Evolutionary conservation across 106 monocot genomes (phyloP).

Genomic region (Hemerocallis citrina): DNA sequence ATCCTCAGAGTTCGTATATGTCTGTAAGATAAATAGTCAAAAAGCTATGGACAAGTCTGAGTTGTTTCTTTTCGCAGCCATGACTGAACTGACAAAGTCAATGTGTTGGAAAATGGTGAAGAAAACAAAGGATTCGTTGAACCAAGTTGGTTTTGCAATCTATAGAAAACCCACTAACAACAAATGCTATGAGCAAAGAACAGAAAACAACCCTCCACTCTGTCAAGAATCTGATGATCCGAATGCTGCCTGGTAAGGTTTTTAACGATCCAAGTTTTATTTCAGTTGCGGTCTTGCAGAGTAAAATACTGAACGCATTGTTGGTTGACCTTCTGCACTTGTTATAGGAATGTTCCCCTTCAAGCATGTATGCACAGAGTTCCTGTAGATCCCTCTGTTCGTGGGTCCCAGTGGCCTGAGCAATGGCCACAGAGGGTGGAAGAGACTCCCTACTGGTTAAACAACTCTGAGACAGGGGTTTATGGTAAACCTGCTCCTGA

Average conservation of each 20-base stretch:
- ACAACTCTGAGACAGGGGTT: slow-evolving; percentile 37
- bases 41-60: background rate
- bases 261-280: background rate
- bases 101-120: slow-evolving; percentile 87
- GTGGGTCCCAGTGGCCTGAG: slow-evolving; percentile 52
- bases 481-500: slow-evolving; percentile 58
- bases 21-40: slow-evolving; percentile 1
- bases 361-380: slow-evolving; percentile 68
- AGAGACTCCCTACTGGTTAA: slow-evolving; percentile 48
- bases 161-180: slow-evolving; percentile 72
- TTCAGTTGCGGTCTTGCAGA: background rate
- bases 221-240: slow-evolving; percentile 73
- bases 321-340: background rate
- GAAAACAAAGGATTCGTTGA: slow-evolving; percentile 53
- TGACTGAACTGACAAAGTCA: slow-evolving; percentile 59
- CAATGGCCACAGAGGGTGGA: slow-evolving; percentile 49
- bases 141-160: slow-evolving; percentile 66
- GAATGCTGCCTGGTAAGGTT: slow-evolving; percentile 73
- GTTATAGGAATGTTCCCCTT: slow-evolving; percentile 44
- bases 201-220: slow-evolving; percentile 45
- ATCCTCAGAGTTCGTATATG: background rate
- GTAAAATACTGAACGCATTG: background rate
- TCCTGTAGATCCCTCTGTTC: slow-evolving; percentile 20
- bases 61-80: slow-evolving; percentile 34
- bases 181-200: slow-evolving; percentile 65